These are phyloP conservation scores for Calonectria pseudoreteaudii DNA, from an alignment of 2,329 filamentous ascomycete species.

Conservation along the genomic window DNA sequence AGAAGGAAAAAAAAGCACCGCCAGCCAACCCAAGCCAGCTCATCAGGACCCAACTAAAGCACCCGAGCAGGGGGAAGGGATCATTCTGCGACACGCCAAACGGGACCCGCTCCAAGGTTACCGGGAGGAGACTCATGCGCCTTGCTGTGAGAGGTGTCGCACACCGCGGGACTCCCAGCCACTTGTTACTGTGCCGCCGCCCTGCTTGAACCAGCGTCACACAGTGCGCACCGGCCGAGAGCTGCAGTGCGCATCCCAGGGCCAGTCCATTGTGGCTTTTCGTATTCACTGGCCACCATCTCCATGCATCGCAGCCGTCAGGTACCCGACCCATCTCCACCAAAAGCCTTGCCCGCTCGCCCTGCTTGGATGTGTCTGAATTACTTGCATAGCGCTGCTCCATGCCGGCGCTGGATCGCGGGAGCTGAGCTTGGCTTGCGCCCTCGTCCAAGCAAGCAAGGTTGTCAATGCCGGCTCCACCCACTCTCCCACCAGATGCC, in stretches of 20 bases:
- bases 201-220: background rate
- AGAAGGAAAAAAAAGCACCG: background rate
- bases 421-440: background rate
- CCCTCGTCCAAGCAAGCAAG: background rate
- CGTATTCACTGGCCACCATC: background rate
- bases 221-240: background rate
- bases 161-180: background rate
- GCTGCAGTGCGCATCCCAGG: background rate
- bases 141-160: background rate
- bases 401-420: background rate
- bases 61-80: background rate
- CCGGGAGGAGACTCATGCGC: constrained; percentile 1
- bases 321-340: constrained; percentile 8
- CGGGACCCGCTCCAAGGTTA: constrained; percentile 5
- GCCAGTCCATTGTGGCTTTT: background rate
- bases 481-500: background rate
- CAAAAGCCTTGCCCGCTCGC: background rate
- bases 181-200: background rate
- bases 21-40: constrained; percentile 11
- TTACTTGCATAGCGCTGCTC: background rate
- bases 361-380: background rate
- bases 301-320: background rate
- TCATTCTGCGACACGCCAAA: constrained; percentile 21
- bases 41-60: constrained; percentile 9
- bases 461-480: background rate